A percentile compares a stretch with the other conserved stretches of the same genome.
Conservation (phyloP, 2,329 filamentous ascomycete genomes). For the Myotisia sp. region DNA sequence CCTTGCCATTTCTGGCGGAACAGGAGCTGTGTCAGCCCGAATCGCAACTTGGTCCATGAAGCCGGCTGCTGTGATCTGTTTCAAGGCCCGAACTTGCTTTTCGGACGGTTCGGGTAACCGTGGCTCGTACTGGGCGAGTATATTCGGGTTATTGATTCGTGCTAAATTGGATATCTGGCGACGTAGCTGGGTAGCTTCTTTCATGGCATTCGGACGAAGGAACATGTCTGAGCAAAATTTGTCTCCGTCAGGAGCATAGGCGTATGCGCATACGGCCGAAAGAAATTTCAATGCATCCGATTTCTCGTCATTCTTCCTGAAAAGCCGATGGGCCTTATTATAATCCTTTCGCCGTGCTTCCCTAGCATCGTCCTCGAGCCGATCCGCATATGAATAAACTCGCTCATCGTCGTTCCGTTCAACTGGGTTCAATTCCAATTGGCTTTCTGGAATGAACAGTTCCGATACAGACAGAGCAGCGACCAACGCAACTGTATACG, state of each 20-base stretch:
- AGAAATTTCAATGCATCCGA: constrained; percentile 85
- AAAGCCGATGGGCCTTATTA: constrained; percentile 61
- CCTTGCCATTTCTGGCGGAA: constrained; percentile 49
- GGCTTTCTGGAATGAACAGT: constrained; percentile 69
- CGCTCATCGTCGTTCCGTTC: constrained; percentile 25
- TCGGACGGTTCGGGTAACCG: constrained; percentile 47
- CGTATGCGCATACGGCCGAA: constrained; percentile 76
- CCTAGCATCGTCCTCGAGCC: constrained; percentile 55
- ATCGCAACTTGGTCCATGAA: constrained; percentile 93
- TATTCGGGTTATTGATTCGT: constrained; percentile 51
- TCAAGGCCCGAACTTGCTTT: constrained; percentile 63
- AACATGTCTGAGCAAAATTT: constrained; percentile 71
- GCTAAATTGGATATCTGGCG: constrained; percentile 71
- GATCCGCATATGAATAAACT: constrained; percentile 48
- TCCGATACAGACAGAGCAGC: constrained; percentile 79
- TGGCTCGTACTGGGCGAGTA: constrained; percentile 27
- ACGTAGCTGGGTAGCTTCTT: constrained; percentile 71
- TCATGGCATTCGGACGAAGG: constrained; percentile 72
- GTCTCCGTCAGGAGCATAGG: constrained; percentile 51
- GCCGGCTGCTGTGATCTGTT: constrained; percentile 80
- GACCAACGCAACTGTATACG: constrained; percentile 77
- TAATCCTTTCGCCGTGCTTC: constrained; percentile 50
- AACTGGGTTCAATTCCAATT: constrained; percentile 49
- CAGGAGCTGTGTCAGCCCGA: constrained; percentile 69
- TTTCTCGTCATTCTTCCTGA: constrained; percentile 65